Percentiles rank a stretch among this genome's conserved stretches.
phyloP scores from a whole-genome alignment of 345 rosid genomes.

The Viola odorata region DNA sequence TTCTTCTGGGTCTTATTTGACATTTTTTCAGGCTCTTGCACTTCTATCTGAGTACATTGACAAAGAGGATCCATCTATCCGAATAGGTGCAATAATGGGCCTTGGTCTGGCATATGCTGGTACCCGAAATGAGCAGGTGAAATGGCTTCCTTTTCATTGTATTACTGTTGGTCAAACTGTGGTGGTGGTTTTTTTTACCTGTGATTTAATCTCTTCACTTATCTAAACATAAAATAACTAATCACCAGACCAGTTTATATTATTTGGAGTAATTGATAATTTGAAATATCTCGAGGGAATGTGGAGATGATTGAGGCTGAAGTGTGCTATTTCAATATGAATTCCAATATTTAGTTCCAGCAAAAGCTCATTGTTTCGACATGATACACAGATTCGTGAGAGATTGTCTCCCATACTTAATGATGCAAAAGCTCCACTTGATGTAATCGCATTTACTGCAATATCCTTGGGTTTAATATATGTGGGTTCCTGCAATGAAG shows the following conservation, averaged over 20 bases:
- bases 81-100: slow-evolving; percentile 97
- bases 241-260: too few relatives aligned
- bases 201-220: too few relatives aligned
- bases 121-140: slow-evolving; percentile 66
- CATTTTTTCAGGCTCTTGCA: slow-evolving; percentile 66
- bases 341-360: too few relatives aligned
- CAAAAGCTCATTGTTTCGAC: too few relatives aligned
- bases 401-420: slow-evolving; percentile 60
- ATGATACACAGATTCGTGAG: slow-evolving; percentile 49
- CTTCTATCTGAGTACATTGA: slow-evolving; percentile 61
- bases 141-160: slow-evolving; percentile 9
- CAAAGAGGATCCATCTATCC: slow-evolving; percentile 71
- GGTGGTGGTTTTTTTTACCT: too few relatives aligned
- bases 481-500: slow-evolving; percentile 95
- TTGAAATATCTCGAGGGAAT: too few relatives aligned
- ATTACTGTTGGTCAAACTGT: too few relatives aligned
- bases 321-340: too few relatives aligned
- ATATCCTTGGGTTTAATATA: slow-evolving; percentile 86
- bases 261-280: too few relatives aligned
- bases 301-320: too few relatives aligned
- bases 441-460: slow-evolving; percentile 81
- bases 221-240: too few relatives aligned
- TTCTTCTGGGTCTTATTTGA: slow-evolving; percentile 16
- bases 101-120: slow-evolving; percentile 97
- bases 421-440: slow-evolving; percentile 70